phyloP scores from a whole-genome alignment of 805 yeast genomes.

The Lipomyces yamanashiensis region DNA sequence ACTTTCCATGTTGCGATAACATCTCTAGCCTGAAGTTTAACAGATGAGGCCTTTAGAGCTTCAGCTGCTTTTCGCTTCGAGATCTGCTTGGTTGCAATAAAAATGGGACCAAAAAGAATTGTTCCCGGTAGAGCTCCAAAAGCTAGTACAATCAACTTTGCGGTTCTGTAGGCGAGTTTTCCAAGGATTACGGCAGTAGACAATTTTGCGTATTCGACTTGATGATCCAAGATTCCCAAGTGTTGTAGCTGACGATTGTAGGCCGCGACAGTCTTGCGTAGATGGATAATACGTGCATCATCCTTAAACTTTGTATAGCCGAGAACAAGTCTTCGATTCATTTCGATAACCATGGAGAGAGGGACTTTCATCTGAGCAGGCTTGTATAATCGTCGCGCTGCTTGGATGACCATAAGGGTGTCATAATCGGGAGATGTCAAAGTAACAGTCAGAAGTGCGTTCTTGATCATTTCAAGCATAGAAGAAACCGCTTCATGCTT shows the following conservation, averaged over 20 bases:
- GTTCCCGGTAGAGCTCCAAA: slow-evolving; percentile 83
- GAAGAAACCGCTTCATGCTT: slow-evolving; percentile 75
- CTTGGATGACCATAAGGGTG: slow-evolving; percentile 85
- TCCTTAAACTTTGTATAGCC: slow-evolving; percentile 79
- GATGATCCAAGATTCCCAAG: slow-evolving; percentile 72
- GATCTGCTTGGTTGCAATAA: slow-evolving; percentile 74
- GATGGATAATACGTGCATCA: slow-evolving; percentile 64
- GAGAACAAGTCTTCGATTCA: slow-evolving; percentile 81
- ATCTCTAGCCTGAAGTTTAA: slow-evolving; percentile 88
- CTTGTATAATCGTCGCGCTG: slow-evolving; percentile 86
- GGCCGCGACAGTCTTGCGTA: slow-evolving; percentile 65
- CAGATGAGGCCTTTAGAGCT: slow-evolving; percentile 85
- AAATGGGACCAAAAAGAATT: slow-evolving; percentile 84
- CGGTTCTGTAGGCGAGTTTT: slow-evolving; percentile 55
- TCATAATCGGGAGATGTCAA: slow-evolving; percentile 91
- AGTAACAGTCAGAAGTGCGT: slow-evolving; percentile 83
- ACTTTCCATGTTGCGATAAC: slow-evolving; percentile 98
- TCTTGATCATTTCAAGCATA: slow-evolving; percentile 71
- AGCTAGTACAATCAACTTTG: slow-evolving; percentile 60
- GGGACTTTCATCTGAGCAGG: slow-evolving; percentile 75
- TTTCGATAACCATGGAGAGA: slow-evolving; percentile 81
- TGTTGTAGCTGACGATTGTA: slow-evolving; percentile 71
- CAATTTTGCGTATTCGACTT: slow-evolving; percentile 60
- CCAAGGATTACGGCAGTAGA: slow-evolving; percentile 57
- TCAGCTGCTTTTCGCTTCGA: slow-evolving; percentile 72